Evolutionary conservation across 257 asterid species (phyloP).

Genomic region (Jacaranda mimosifolia): DNA sequence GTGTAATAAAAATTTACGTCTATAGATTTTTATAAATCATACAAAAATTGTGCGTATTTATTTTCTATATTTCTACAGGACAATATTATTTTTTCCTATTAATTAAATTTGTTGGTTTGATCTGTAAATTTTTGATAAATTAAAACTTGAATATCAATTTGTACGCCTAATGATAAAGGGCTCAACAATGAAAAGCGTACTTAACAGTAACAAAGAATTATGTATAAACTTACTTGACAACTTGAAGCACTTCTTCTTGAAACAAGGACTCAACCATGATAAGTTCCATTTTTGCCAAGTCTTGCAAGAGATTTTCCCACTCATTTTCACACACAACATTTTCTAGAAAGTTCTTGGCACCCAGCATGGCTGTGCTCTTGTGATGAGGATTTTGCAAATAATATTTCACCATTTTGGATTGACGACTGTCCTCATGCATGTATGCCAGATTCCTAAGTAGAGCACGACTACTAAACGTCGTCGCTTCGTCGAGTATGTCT

Average conservation of each 20-base stretch:
- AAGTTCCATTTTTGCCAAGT: conserved; percentile 21
- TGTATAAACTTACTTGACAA: conserved; percentile 7
- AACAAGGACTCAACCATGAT: background rate
- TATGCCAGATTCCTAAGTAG: background rate
- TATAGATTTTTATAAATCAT: too few species aligned
- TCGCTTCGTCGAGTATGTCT: conserved; percentile 19
- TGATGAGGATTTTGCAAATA: background rate
- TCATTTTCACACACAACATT: background rate
- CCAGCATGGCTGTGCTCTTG: conserved; percentile 6
- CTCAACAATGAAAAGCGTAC: too few species aligned
- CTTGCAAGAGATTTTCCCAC: background rate
- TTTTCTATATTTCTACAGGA: too few species aligned
- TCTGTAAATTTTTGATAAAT: too few species aligned
- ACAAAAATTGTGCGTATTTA: too few species aligned
- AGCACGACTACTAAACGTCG: background rate
- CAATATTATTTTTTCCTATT: too few species aligned
- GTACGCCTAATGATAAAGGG: too few species aligned
- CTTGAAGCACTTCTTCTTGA: conserved; percentile 11
- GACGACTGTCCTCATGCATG: background rate
- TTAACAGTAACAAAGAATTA: background rate
- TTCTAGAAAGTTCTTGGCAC: conserved; percentile 1
- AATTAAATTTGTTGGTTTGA: too few species aligned
- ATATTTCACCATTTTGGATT: background rate
- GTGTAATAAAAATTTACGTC: too few species aligned
- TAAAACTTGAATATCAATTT: too few species aligned